Evolutionary conservation across 2,329 filamentous ascomycete genomes (phyloP).

Genomic region (Colletotrichum sp.): DNA sequence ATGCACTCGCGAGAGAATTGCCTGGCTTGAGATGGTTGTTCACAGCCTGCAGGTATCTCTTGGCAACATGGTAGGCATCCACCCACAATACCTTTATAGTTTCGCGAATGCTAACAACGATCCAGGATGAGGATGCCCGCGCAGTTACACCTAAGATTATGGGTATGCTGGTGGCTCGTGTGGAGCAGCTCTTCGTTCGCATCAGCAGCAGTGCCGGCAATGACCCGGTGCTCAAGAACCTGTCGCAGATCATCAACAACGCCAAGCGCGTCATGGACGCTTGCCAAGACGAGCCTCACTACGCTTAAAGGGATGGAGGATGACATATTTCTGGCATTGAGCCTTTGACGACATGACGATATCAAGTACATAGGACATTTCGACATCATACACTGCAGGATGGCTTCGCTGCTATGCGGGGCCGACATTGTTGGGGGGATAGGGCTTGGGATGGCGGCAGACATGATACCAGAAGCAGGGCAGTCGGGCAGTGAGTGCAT

Average conservation of each 20-base stretch:
- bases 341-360: constrained; percentile 20
- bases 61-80: constrained; percentile 52
- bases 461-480: not conserved
- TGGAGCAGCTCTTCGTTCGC: constrained; percentile 57
- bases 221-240: constrained; percentile 52
- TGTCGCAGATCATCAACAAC: constrained; percentile 46
- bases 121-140: constrained; percentile 58
- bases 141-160: constrained; percentile 64
- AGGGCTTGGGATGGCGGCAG: not conserved
- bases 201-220: constrained; percentile 52
- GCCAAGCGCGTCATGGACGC: constrained; percentile 35
- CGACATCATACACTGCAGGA: constrained; percentile 15
- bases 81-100: not conserved
- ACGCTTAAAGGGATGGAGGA: constrained; percentile 2
- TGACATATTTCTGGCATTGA: not conserved
- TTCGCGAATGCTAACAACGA: constrained; percentile 27
- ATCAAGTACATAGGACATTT: constrained; percentile 23
- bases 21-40: constrained; percentile 67
- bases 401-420: not conserved
- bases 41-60: constrained; percentile 54
- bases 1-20: constrained; percentile 60
- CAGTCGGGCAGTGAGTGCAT: constrained; percentile 8
- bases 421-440: not conserved
- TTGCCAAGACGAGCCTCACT: constrained; percentile 16
- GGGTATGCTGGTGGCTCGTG: constrained; percentile 54